These are phyloP conservation scores for Coemansia sp. DNA, from an alignment of 192 early-diverging fungal species.

Conservation along the genomic window DNA sequence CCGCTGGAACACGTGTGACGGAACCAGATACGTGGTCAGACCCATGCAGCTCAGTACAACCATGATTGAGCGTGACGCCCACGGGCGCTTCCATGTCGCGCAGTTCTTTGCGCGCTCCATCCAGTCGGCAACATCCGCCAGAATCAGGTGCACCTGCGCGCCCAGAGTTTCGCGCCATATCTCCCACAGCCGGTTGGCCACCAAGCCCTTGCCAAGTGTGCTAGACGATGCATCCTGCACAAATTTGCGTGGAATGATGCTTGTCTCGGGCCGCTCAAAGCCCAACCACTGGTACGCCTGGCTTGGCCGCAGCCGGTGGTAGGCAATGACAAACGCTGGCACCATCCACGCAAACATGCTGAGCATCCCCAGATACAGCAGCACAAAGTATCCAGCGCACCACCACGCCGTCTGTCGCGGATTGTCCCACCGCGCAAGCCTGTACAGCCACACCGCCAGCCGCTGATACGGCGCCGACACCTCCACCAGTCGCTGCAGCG, in stretches of 20 bases:
- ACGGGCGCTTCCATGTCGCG: conserved; percentile 53
- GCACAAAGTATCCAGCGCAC: conserved; percentile 46
- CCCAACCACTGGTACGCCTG: conserved; percentile 53
- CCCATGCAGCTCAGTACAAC: conserved; percentile 27
- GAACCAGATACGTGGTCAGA: conserved; percentile 34
- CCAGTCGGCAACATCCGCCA: conserved; percentile 54
- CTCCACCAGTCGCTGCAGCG: conserved; percentile 51
- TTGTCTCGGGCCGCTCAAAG: conserved; percentile 54
- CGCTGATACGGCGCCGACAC: conserved; percentile 56
- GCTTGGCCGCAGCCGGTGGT: conserved; percentile 52
- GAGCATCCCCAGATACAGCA: conserved; percentile 47
- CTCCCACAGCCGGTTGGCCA: conserved; percentile 52
- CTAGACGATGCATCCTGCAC: conserved; percentile 49
- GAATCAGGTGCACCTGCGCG: conserved; percentile 40
- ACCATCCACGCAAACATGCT: conserved; percentile 36
- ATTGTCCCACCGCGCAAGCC: conserved; percentile 54
- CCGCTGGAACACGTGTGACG: conserved; percentile 33
- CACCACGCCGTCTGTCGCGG: conserved; percentile 46
- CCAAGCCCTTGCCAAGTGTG: conserved; percentile 46
- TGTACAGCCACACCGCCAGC: conserved; percentile 50
- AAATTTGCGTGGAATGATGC: conserved; percentile 47
- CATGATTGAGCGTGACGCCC: conserved; percentile 45
- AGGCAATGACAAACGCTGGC: conserved; percentile 49
- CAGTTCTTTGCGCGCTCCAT: conserved; percentile 57
- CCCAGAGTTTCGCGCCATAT: conserved; percentile 55